phyloP scores from a whole-genome alignment of 1,284 basidiomycete species.

The Trichosporon sp. region DNA sequence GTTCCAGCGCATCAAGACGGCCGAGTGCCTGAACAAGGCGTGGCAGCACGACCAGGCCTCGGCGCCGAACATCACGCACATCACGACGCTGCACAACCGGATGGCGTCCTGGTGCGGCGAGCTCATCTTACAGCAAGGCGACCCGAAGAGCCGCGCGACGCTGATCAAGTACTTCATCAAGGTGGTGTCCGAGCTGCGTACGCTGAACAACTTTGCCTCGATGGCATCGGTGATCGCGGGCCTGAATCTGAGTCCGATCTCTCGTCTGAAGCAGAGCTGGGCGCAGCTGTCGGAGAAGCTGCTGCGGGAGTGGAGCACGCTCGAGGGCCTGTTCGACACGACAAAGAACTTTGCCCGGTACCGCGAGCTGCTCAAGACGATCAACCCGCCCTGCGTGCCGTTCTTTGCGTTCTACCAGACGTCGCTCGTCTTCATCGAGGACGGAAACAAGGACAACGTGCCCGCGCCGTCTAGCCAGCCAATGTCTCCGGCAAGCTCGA shows the following conservation, averaged over 20 bases:
- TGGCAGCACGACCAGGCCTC: constrained; percentile 33
- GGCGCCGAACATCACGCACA: constrained; percentile 47
- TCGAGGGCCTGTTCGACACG: constrained; percentile 80
- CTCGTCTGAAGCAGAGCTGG: constrained; percentile 88
- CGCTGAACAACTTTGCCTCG: constrained; percentile 91
- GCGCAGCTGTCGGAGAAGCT: constrained; percentile 48
- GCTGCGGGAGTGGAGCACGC: constrained; percentile 51
- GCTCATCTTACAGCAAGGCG: constrained; percentile 70
- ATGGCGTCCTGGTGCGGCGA: constrained; percentile 81
- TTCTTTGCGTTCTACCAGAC: constrained; percentile 97
- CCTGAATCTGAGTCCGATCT: constrained; percentile 86
- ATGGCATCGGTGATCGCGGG: constrained; percentile 96
- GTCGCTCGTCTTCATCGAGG: constrained; percentile 93
- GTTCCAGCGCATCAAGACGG: constrained; percentile 82
- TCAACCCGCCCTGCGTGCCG: constrained; percentile 92
- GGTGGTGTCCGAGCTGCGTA: constrained; percentile 78
- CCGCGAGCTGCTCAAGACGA: constrained; percentile 72
- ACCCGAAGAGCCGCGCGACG: constrained; percentile 71
- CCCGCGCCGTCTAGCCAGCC: constrained; percentile 49
- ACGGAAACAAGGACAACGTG: constrained; percentile 83
- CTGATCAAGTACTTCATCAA: constrained; percentile 84
- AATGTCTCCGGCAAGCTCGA: not conserved
- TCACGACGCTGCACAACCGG: constrained; percentile 84
- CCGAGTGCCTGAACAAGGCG: constrained; percentile 71
- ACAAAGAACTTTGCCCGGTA: constrained; percentile 93